A percentile compares a stretch with the other conserved stretches of the same genome.
Evolutionary conservation across 2,329 filamentous ascomycete genomes (phyloP).

Genomic region (Hypocrella siamensis): DNA sequence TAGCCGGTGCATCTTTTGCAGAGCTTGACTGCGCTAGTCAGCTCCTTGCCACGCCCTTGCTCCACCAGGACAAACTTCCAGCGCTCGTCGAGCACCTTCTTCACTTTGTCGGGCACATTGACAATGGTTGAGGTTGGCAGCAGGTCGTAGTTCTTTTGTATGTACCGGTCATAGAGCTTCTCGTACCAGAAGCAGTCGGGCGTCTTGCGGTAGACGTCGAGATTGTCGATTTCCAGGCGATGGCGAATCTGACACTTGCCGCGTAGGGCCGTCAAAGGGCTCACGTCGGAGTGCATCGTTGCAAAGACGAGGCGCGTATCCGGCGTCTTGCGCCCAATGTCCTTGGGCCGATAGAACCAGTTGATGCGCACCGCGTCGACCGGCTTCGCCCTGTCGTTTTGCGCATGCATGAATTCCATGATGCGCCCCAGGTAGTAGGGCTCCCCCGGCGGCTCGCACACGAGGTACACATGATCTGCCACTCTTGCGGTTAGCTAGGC

Average conservation of each 20-base stretch:
- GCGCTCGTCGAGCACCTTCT: constrained; percentile 86
- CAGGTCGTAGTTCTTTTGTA: constrained; percentile 93
- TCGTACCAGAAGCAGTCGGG: constrained; percentile 93
- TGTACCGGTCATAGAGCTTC: constrained; percentile 95
- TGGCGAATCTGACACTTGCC: constrained; percentile 89
- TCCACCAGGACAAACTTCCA: constrained; percentile 97
- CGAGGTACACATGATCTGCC: constrained; percentile 72
- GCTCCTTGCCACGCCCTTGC: constrained; percentile 81
- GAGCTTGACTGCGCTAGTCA: constrained; percentile 88
- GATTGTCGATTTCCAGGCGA: constrained; percentile 65
- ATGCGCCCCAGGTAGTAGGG: constrained; percentile 95
- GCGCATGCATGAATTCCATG: constrained; percentile 88
- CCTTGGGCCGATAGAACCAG: constrained; percentile 95
- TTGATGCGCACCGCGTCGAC: constrained; percentile 87
- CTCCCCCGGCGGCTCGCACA: constrained; percentile 93
- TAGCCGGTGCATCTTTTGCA: constrained; percentile 88
- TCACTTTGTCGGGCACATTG: constrained; percentile 89
- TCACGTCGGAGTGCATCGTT: constrained; percentile 97
- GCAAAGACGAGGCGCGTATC: constrained; percentile 87
- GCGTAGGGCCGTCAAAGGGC: constrained; percentile 78
- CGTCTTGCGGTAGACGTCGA: constrained; percentile 71
- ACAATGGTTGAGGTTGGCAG: constrained; percentile 85
- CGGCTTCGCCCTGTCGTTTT: constrained; percentile 55
- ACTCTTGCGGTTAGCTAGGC: constrained; percentile 5
- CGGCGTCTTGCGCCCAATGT: constrained; percentile 81